phyloP scores from a whole-genome alignment of 495 filamentous ascomycete species.

The Hypoxylon fuscum region DNA sequence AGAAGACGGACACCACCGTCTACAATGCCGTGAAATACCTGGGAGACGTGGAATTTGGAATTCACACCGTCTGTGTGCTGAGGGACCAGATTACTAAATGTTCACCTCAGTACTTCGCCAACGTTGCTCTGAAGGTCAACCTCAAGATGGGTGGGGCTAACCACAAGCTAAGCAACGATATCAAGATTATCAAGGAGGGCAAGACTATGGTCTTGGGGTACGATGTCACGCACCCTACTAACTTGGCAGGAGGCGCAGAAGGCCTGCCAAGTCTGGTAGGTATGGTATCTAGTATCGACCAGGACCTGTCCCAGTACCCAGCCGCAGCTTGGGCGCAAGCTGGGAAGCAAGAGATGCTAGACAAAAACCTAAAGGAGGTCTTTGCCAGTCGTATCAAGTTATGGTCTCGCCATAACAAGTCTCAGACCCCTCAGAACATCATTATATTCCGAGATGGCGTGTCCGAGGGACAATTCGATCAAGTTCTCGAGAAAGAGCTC shows the following conservation, averaged over 20 bases:
- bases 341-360: conserved; percentile 67
- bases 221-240: conserved; percentile 90
- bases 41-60: conserved; percentile 70
- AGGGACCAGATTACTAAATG: conserved; percentile 58
- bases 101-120: conserved; percentile 68
- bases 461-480: conserved; percentile 81
- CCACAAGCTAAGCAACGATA: conserved; percentile 62
- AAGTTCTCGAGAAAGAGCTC: conserved; percentile 65
- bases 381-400: conserved; percentile 66
- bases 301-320: conserved; percentile 72
- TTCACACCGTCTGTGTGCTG: conserved; percentile 71
- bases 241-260: conserved; percentile 62
- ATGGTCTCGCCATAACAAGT: conserved; percentile 65
- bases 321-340: conserved; percentile 67
- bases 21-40: conserved; percentile 76
- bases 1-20: conserved; percentile 51
- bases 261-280: conserved; percentile 74
- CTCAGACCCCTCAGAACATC: conserved; percentile 71
- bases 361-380: conserved; percentile 61
- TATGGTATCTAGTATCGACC: conserved; percentile 76
- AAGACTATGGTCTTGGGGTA: conserved; percentile 82
- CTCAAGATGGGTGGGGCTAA: conserved; percentile 85
- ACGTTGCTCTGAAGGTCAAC: conserved; percentile 84
- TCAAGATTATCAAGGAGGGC: conserved; percentile 66
- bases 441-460: conserved; percentile 93